phyloP scores from a whole-genome alignment of 2,329 filamentous ascomycete species.

The Aureobasidium sp. region DNA sequence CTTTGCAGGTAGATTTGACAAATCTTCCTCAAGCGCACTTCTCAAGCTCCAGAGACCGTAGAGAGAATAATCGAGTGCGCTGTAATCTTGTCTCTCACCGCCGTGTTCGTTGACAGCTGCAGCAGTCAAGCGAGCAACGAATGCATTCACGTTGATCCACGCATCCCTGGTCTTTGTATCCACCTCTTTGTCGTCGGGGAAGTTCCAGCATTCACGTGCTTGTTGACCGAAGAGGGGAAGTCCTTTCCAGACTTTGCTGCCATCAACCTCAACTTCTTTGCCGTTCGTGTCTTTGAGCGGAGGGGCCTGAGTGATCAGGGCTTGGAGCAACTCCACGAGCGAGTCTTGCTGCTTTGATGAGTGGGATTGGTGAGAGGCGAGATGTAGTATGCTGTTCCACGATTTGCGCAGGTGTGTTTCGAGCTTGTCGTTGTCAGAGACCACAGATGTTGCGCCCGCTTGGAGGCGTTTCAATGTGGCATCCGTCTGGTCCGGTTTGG shows the following conservation, averaged over 20 bases:
- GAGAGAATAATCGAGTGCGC: neutral
- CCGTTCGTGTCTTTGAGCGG: neutral
- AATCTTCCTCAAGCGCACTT: neutral
- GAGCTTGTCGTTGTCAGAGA: neutral
- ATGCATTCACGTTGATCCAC: constrained; percentile 6
- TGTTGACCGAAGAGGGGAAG: neutral
- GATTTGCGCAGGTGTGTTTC: neutral
- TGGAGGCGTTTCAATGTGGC: neutral
- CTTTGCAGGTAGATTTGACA: neutral
- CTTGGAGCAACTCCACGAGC: neutral
- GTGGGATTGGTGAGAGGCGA: neutral
- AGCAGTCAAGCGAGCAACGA: constrained; percentile 2
- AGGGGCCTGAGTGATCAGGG: neutral
- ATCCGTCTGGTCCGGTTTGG: neutral
- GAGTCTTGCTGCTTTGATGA: neutral
- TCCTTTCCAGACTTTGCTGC: neutral
- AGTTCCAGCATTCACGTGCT: constrained; percentile 6
- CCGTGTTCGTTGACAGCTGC: neutral
- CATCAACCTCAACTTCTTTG: neutral
- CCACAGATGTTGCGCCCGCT: neutral
- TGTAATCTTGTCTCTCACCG: neutral
- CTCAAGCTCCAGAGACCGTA: constrained; percentile 1
- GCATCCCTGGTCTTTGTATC: neutral
- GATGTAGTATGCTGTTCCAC: neutral
- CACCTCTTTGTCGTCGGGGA: neutral